phyloP scores from a whole-genome alignment of 2,329 filamentous ascomycete genomes.

The Trichoderma semiorbis region DNA sequence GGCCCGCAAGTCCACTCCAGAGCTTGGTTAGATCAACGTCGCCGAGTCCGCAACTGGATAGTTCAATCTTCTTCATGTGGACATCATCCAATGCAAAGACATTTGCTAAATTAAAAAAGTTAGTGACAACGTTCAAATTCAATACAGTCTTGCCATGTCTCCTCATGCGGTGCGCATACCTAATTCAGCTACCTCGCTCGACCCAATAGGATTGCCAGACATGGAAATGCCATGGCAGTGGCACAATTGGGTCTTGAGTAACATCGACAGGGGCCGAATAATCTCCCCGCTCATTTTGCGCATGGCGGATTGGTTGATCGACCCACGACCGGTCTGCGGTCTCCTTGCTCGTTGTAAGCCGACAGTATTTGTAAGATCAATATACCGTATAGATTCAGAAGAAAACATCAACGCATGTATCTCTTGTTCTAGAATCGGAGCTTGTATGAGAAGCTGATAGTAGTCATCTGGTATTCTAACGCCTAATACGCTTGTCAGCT shows the following conservation, averaged over 20 bases:
- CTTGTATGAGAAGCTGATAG: constrained; percentile 45
- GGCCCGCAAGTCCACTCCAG: constrained; percentile 46
- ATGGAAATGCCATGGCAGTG: constrained; percentile 51
- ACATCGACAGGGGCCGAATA: constrained; percentile 47
- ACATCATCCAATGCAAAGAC: constrained; percentile 34
- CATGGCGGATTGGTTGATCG: constrained; percentile 23
- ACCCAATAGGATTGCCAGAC: constrained; percentile 47
- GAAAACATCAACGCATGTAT: constrained; percentile 54
- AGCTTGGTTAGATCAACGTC: constrained; percentile 47
- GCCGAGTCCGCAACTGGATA: constrained; percentile 50
- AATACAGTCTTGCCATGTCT: too few relatives aligned
- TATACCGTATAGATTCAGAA: constrained; percentile 52
- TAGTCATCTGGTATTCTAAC: constrained; percentile 48
- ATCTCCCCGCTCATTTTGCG: constrained; percentile 38
- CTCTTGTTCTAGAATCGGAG: constrained; percentile 53
- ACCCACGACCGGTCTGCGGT: constrained; percentile 24
- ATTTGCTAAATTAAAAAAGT: constrained; percentile 26
- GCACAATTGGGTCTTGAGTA: constrained; percentile 45
- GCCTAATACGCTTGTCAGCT: constrained; percentile 28
- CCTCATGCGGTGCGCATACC: constrained; percentile 32
- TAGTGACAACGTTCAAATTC: neutral
- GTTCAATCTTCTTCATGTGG: constrained; percentile 46
- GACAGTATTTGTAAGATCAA: constrained; percentile 48
- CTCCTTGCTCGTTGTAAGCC: constrained; percentile 27
- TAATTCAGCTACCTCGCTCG: constrained; percentile 47